These are phyloP conservation scores for Bolboschoenus planiculmis DNA, from an alignment of 176 grass and related monocot species.

Conservation along the genomic window DNA sequence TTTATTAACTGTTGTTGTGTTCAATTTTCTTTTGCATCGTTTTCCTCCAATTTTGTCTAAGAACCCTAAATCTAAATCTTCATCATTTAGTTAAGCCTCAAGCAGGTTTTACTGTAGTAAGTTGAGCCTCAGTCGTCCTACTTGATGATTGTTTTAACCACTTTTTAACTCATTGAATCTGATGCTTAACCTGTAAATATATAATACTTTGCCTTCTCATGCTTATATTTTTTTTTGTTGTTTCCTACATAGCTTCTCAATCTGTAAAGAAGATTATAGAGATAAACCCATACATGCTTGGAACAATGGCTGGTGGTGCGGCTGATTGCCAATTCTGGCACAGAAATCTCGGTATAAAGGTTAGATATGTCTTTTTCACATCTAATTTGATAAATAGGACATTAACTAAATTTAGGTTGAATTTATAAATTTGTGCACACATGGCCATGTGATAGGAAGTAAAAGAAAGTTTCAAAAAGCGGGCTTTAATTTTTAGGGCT, in stretches of 20 bases:
- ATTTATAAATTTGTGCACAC: no score
- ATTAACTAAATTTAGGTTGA: no score
- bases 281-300: slow-evolving; percentile 98
- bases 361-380: slow-evolving; percentile 19
- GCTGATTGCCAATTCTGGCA: slow-evolving; percentile 99
- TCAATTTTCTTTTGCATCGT: no score
- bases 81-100: background rate
- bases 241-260: slow-evolving; percentile 66
- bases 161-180: background rate
- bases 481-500: no score
- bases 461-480: no score
- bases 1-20: no score
- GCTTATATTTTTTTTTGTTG: background rate
- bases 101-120: background rate
- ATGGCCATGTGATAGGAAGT: no score
- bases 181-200: background rate
- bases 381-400: no score
- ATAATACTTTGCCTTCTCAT: background rate
- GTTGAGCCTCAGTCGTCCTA: background rate
- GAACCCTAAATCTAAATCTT: no score
- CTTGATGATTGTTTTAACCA: background rate
- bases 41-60: no score
- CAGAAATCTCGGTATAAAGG: slow-evolving; percentile 86
- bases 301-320: slow-evolving; percentile 91
- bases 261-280: slow-evolving; percentile 97